phyloP scores from a whole-genome alignment of 805 yeast genomes.

The Teunomyces tritomae region DNA sequence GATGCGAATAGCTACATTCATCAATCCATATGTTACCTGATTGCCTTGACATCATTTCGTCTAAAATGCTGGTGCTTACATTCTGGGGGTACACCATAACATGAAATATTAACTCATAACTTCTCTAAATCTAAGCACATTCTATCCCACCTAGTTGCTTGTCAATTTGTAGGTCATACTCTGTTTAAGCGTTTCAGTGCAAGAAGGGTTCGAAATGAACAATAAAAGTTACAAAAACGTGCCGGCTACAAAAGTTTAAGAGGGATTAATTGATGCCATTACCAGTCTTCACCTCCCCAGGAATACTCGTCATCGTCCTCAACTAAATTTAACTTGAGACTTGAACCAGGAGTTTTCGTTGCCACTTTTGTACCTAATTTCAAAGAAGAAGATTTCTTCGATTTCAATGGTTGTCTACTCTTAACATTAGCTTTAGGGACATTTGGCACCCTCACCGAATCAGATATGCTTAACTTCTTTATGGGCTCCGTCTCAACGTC shows the following conservation, averaged over 20 bases:
- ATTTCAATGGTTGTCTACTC: constrained; percentile 2
- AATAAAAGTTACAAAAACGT: too few relatives aligned
- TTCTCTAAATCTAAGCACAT: too few relatives aligned
- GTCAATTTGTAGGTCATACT: too few relatives aligned
- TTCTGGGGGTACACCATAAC: too few relatives aligned
- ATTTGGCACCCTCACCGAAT: constrained; percentile 1
- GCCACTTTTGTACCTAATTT: constrained; percentile 19
- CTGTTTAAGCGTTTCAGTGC: too few relatives aligned
- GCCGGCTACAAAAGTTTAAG: not conserved
- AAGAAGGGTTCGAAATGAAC: too few relatives aligned
- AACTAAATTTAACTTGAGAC: constrained; percentile 22
- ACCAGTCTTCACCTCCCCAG: constrained; percentile 25
- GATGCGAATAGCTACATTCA: too few relatives aligned
- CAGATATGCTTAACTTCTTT: constrained; percentile 1
- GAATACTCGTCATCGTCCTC: constrained; percentile 26
- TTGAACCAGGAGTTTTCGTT: constrained; percentile 17
- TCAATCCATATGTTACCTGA: constrained; percentile 26
- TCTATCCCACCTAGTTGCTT: too few relatives aligned
- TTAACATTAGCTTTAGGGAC: constrained; percentile 1
- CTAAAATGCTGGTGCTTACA: too few relatives aligned
- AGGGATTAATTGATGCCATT: not conserved
- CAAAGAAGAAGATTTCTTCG: constrained; percentile 16
- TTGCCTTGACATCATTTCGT: too few relatives aligned
- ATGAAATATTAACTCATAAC: too few relatives aligned
- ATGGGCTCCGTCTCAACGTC: constrained; percentile 8